These are phyloP conservation scores for Gentiana straminea DNA, from an alignment of 257 asterid genomes.

Conservation along the genomic window DNA sequence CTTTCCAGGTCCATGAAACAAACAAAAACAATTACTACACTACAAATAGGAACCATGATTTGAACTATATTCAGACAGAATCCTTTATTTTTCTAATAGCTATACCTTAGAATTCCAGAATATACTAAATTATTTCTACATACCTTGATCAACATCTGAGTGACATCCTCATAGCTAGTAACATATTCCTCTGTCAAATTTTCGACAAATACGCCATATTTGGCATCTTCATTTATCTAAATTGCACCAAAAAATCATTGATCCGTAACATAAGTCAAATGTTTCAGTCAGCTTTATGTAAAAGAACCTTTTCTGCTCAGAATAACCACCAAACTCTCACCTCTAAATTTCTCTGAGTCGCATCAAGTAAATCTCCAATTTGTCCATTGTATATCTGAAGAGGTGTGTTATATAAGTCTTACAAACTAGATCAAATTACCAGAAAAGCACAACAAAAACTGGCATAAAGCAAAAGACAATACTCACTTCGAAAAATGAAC, in stretches of 20 bases:
- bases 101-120: too few relatives aligned
- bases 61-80: too few relatives aligned
- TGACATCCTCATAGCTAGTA: conserved; percentile 64
- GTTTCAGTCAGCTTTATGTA: too few relatives aligned
- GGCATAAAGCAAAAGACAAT: background rate
- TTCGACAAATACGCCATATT: conserved; percentile 76
- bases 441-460: background rate
- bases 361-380: conserved; percentile 86
- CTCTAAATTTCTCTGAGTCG: conserved; percentile 67
- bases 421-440: background rate
- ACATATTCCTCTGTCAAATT: conserved; percentile 87
- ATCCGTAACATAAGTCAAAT: background rate
- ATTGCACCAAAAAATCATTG: conserved; percentile 7
- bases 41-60: too few relatives aligned
- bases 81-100: too few relatives aligned
- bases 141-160: conserved; percentile 79
- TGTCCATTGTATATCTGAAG: conserved; percentile 72
- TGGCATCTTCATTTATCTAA: conserved; percentile 77
- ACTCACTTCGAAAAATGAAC: conserved; percentile 89
- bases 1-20: too few relatives aligned
- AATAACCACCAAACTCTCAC: conserved; percentile 19
- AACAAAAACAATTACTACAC: too few relatives aligned
- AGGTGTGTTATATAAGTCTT: conserved; percentile 4
- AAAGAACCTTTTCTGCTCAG: conserved; percentile 1
- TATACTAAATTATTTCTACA: background rate